Conservation (phyloP, 139 green algal genomes). For the Marvania coccoides region DNA sequence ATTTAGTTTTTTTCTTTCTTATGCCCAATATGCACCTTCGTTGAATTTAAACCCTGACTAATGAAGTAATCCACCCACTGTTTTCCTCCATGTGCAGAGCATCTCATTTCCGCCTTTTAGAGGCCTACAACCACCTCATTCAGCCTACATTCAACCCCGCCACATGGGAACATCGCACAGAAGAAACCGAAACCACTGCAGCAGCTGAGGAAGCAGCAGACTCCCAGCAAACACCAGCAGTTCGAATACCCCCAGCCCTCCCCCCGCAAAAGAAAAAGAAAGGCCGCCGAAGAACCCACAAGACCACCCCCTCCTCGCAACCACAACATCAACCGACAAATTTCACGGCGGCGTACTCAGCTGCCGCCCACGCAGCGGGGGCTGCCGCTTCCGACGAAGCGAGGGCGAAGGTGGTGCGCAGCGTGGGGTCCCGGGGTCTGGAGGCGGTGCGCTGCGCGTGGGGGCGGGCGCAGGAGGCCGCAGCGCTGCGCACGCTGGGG, state of each 20-base stretch:
- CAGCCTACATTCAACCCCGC: neutral
- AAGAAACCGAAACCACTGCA: neutral
- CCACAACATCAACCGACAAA: neutral
- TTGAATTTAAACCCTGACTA: no score
- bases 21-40: no score
- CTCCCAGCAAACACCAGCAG: neutral
- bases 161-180: neutral
- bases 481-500: slow-evolving; percentile 32
- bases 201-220: neutral
- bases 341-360: neutral
- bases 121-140: slow-evolving; percentile 14
- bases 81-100: neutral
- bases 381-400: neutral
- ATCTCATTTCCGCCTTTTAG: slow-evolving; percentile 3
- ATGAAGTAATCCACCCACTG: no score
- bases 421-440: neutral
- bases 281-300: neutral
- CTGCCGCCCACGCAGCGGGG: neutral
- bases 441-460: slow-evolving; percentile 46
- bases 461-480: slow-evolving; percentile 55
- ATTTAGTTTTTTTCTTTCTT: no score
- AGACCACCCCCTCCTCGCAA: neutral
- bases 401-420: neutral
- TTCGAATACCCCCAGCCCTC: no score
- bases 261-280: no score